Evolutionary conservation across 2,329 filamentous ascomycete species (phyloP), one percentile per base, ranked within the genome.

Genomic region (Endocalyx cinctus): DNA sequence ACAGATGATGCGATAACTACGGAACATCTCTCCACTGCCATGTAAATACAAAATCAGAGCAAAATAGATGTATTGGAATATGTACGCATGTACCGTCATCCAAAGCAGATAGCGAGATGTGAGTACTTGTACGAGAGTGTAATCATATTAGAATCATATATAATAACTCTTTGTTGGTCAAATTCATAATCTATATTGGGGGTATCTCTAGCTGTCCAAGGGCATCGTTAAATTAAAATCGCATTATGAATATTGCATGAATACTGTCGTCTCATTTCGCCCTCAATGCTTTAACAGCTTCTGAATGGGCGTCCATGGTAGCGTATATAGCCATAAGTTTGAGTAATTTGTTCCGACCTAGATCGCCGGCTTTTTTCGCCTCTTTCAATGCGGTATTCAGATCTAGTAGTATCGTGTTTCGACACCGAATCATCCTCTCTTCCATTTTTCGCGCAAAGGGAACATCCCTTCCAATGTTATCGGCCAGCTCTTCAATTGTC

Each of bases 391-490:
- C 74, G 15, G 71, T 67, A 27, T 64, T 64, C 13, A 79, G 52
- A 31, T 79, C 75, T 4, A 79, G 55, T 7, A 79, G 51, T 15
- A 79, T 59, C 0, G 74, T 79, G 42, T 71, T 76, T 32, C 72
- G 65, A 43, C 75, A 79, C 33, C 67, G 63, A 3, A 54, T 52
- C 35, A 78, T 57, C 23, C 73, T 65, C 34, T 75, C 72, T 32
- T 71, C 68, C 42, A 65, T 60, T 45, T 73, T 75, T 37, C 63
- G 58, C 11, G 74, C 66, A 35, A 74, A 72, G 0, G 69, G 65
- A 10, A 62, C 51, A 7, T 70, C 59, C n/a, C 62, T 58, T 5
- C 71, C 70, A 7, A 77, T 52, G 1, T 57, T 49, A 10, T 64
- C 58, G 0, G 66, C 63, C 14, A 77, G 45, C 4, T 53, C 52